phyloP scores from a whole-genome alignment of 805 yeast genomes.

The Metschnikowia santaceciliae region DNA sequence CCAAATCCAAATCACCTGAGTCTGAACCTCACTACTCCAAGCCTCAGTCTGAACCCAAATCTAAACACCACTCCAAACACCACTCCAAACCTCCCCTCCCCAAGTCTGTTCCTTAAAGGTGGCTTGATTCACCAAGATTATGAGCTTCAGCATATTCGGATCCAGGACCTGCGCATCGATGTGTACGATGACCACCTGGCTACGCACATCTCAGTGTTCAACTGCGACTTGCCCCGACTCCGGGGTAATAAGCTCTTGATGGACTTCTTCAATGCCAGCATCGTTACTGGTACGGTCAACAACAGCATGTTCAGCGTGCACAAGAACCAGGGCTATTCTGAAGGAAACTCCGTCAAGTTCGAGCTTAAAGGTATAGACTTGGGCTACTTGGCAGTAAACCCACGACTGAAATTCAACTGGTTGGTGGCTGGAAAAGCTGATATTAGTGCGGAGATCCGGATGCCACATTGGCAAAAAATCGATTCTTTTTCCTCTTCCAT shows the following conservation, averaged over 20 bases:
- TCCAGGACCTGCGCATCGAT: conserved; percentile 50
- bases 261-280: conserved; percentile 67
- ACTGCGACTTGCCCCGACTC: conserved; percentile 59
- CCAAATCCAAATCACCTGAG: no score
- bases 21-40: no score
- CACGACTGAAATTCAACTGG: conserved; percentile 61
- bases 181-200: conserved; percentile 28
- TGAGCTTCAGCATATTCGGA: conserved; percentile 35
- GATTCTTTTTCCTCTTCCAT: conserved; percentile 22
- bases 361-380: conserved; percentile 41
- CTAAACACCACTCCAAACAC: no score
- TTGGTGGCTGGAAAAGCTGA: conserved; percentile 62
- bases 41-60: no score
- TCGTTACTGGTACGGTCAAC: conserved; percentile 70
- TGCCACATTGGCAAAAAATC: conserved; percentile 42
- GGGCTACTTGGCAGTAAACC: conserved; percentile 28
- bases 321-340: conserved; percentile 56
- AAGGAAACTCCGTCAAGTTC: conserved; percentile 30
- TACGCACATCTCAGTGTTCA: conserved; percentile 54
- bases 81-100: no score
- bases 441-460: conserved; percentile 65
- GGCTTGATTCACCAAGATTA: conserved; percentile 28
- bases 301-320: conserved; percentile 75
- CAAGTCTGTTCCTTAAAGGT: no score
- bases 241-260: conserved; percentile 55